Base-by-base conservation (phyloP, 805 yeast genomes). In the Candida corydali region DNA sequence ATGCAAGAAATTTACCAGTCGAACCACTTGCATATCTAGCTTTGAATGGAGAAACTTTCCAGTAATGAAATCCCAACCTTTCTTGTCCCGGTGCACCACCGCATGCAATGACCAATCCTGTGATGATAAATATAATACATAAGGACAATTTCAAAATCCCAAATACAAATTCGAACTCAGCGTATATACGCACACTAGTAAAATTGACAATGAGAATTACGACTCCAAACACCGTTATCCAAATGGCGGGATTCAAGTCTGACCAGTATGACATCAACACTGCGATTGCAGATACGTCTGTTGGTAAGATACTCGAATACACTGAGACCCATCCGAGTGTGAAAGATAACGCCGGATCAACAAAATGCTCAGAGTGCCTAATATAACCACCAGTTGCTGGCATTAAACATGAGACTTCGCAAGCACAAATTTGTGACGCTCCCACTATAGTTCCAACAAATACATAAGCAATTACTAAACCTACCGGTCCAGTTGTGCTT, bases 391-490 rank as follows among this genome's bases (percentile, higher is more conserved):
- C 55, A 8, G 70, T 57, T 2, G 55, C 56, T 1, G 73, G 71
- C 56, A 63, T 55, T 15, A 65, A 52, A 36, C 63, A 47, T 2
- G 64, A 54, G 29, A 55, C 47, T 49, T 67, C 71, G 14, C 70
- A 61, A 20, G 67, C 62, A 22, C 63, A 57, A 41, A 69, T 47
- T 37, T 70, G 65, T 38, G 61, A 64, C 25, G 63, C 37, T 32
- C 71, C 71, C 11, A 55, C 59, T 11, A 52, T 62, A 6, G 52
- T 42, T 16, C 80, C 81, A 40, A 76, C 66, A 37, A 76, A 52
- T 7, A 63, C 43, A 44, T 70, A 78, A 33, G 75, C 68, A 29
- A 78, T 57, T 29, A 78, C 54, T 49, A 76, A 53, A 3, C 79
- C 67, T 4, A 72, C 76, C 9, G 47, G 48, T 5, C 57, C 57